Base-by-base conservation (phyloP, 2,329 filamentous ascomycete genomes). In the Anthostomella pinea region DNA sequence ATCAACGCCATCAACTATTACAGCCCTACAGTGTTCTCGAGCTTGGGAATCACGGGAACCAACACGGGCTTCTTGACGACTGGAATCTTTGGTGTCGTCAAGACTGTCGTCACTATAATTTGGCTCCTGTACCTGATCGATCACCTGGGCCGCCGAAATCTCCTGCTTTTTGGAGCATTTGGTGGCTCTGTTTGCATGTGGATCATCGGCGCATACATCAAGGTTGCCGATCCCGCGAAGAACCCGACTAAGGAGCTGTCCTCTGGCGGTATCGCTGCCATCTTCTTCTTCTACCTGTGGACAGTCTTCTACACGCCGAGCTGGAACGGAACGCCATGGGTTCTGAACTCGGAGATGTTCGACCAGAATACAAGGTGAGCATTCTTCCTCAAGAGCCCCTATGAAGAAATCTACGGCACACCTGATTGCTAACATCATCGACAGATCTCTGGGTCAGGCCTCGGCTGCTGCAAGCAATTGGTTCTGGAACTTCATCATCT, bases 321-420 rank as follows among this genome's bases (percentile, higher is more conserved):
- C 0, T 86, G 81, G 82, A 85, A 85, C 54, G 82, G 81, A 2
- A 85, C 81, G 0, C 84, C 83, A 0, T 89, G 85, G 85, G 82
- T 89, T 15, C 65, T 85, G 54, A 86, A 86, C 66, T 73, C 73
- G 0, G 83, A 89, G 60, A 87, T 89, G 69, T 88, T 87, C 59
- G 77, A 83, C 51, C 75, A 79, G 46, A 83, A 82, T 62, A 78
- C 79, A 11, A 73, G 82, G 48, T 52, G 14, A 29, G 42, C 30
- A 10, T 11, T 14, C 8, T 27, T 5, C n/a, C 23, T 17, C 9
- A 3, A 3, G 4, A 14, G n/a, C n/a, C 2, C 23, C 22, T 18
- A 8, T n/a, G 13, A 21, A 14, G 4, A 21, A 17, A 14, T 5
- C 17, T 9, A 17, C 13, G 19, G 22, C 10, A 21, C 8, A 7